These are phyloP conservation scores for Olyra latifolia DNA, from an alignment of 176 grass and related monocot species.

Conservation along the genomic window DNA sequence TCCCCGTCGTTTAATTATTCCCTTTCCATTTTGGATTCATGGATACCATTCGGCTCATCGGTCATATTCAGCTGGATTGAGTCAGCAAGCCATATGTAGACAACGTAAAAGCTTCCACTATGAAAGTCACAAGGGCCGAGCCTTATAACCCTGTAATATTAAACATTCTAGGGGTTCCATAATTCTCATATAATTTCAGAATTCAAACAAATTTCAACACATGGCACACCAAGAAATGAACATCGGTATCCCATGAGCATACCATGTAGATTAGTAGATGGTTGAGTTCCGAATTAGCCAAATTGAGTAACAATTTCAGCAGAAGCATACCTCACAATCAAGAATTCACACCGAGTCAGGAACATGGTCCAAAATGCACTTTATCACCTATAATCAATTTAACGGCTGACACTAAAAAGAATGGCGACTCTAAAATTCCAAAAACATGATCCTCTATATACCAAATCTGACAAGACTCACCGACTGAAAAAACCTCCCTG, in stretches of 20 bases:
- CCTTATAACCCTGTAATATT: background rate
- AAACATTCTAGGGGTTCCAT: background rate
- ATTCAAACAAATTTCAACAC: background rate
- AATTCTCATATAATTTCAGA: background rate
- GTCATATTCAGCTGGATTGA: background rate
- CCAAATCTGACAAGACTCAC: conserved; percentile 41
- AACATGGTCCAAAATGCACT: conserved; percentile 7
- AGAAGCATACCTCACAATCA: conserved; percentile 10
- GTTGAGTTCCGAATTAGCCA: conserved; percentile 13
- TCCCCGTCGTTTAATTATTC: background rate
- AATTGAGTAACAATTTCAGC: conserved; percentile 4
- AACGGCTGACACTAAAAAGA: conserved; percentile 48
- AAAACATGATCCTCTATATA: conserved; percentile 48
- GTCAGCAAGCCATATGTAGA: conserved; percentile 16
- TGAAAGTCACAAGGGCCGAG: background rate
- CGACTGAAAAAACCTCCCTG: background rate
- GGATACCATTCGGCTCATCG: background rate
- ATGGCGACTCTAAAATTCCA: conserved; percentile 39
- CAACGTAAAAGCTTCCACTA: background rate
- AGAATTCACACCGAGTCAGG: conserved; percentile 20
- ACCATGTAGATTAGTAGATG: background rate
- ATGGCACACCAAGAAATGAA: background rate
- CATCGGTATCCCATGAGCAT: background rate
- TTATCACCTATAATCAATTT: conserved; percentile 51
- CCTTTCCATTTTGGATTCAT: background rate